Conservation (phyloP, 345 rosid species). For the Salix viminalis region DNA sequence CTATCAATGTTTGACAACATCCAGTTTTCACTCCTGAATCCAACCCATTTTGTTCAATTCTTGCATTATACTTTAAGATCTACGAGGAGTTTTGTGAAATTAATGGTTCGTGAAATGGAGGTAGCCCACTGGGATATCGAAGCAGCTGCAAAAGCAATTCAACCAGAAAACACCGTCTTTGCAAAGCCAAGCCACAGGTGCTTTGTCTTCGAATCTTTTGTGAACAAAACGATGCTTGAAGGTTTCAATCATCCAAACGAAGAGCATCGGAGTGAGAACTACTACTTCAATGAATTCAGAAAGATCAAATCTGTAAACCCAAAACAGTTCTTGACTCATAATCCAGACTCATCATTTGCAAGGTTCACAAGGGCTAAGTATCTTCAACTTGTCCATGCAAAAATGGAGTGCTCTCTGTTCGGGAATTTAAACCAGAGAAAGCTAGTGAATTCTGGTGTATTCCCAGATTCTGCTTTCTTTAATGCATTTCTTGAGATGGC, state of each 20-base stretch:
- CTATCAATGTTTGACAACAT: conserved; percentile 50
- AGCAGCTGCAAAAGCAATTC: conserved; percentile 59
- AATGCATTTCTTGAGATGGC: conserved; percentile 69
- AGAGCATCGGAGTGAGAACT: conserved; percentile 15
- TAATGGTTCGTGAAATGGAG: conserved; percentile 76
- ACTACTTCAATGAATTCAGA: conserved; percentile 46
- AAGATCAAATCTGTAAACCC: conserved; percentile 43
- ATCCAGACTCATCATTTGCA: conserved; percentile 52
- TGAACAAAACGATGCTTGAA: conserved; percentile 58
- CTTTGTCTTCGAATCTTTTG: conserved; percentile 73
- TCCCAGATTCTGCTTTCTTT: conserved; percentile 76
- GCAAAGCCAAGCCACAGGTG: conserved; percentile 45
- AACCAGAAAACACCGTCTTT: conserved; percentile 35
- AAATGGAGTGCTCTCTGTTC: conserved; percentile 93
- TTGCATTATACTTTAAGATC: conserved; percentile 57
- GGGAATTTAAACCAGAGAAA: conserved; percentile 86
- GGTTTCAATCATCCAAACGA: conserved; percentile 46
- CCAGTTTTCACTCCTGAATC: conserved; percentile 32
- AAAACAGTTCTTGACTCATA: conserved; percentile 43
- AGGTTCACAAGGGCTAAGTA: conserved; percentile 58
- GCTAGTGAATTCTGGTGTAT: conserved; percentile 58
- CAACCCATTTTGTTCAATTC: conserved; percentile 51
- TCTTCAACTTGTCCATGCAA: conserved; percentile 71
- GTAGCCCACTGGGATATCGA: conserved; percentile 74
- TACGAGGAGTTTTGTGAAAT: conserved; percentile 55